Base-by-base conservation (phyloP, 805 yeast species). In the Scheffersomyces amazonensis region DNA sequence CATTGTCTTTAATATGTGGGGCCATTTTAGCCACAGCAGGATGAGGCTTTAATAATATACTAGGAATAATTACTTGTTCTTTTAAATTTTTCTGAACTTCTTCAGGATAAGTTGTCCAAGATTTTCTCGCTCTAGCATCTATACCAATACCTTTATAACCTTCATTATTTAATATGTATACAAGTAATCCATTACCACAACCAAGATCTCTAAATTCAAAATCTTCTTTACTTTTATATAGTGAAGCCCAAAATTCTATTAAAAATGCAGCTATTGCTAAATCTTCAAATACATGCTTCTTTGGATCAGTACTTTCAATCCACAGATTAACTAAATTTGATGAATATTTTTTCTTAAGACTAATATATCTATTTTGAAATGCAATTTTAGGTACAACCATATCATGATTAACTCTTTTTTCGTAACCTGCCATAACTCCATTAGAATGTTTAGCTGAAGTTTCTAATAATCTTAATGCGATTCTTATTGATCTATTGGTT, bases 231-330 rank as follows among this genome's bases (percentile, higher is more conserved):
- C 54, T 58, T 16, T 62, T 61, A 46, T 74, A 75, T 32, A 75
- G 71, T 21, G 48, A 51, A 22, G 54, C 55, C 98, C 98, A 91
- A 24, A 87, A 71, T 62, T 87, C 96, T 19, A 91, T 86, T 43
- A 91, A 68, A 50, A 91, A 91, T 0, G 97, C 96, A 1, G 97
- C 97, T 49, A 91, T 90, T 3, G 96, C 95, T 37, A 91, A 76
- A 58, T 91, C 98, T 66, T 91, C 98, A 64, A 90, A 91, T 0
- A 91, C 97, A 63, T 91, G 98, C 58, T 91, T 91, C 49, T 83
- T 77, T 2, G 97, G 97, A 60, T 91, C 97, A 2, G 98, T 91
- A 21, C 83, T 80, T 61, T 91, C 98, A n/a, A 74, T 80, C 98
- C 98, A 91, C 46, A 73, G 75, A 29, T 81, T 86, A 10, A 89